These are phyloP conservation scores for Kalmanozyma brasiliensis DNA, from an alignment of 1,284 basidiomycete genomes.

Conservation along the genomic window DNA sequence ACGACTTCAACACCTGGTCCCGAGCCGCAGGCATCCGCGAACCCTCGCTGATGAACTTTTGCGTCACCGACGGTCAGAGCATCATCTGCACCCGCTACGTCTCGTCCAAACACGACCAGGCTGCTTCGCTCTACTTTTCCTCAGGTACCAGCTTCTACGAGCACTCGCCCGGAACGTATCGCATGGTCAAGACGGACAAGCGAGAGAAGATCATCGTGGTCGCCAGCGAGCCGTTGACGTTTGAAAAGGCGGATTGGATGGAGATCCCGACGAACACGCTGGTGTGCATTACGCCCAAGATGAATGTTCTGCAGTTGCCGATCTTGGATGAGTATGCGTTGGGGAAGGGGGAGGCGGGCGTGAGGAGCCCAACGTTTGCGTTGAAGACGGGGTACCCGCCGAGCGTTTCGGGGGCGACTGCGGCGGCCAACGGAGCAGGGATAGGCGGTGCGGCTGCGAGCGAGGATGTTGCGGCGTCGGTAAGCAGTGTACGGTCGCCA, in stretches of 20 bases:
- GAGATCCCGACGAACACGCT: slow-evolving; percentile 93
- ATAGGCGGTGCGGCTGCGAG: not conserved
- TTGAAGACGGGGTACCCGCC: slow-evolving; percentile 49
- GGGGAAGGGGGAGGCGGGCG: slow-evolving; percentile 5
- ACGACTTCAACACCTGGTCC: slow-evolving; percentile 58
- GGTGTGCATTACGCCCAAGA: slow-evolving; percentile 72
- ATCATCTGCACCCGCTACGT: slow-evolving; percentile 96
- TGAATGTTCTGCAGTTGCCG: slow-evolving; percentile 91
- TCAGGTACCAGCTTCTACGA: slow-evolving; percentile 91
- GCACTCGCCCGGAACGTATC: slow-evolving; percentile 70
- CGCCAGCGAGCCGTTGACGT: slow-evolving; percentile 63
- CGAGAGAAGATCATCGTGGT: slow-evolving; percentile 90
- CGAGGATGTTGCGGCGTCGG: slow-evolving; percentile 2
- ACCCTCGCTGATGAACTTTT: slow-evolving; percentile 95
- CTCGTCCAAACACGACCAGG: slow-evolving; percentile 87
- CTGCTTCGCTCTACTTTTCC: slow-evolving; percentile 94
- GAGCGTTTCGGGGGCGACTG: slow-evolving; percentile 31
- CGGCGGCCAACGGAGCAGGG: not conserved
- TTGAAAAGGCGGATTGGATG: slow-evolving; percentile 93
- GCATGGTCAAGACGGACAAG: slow-evolving; percentile 86
- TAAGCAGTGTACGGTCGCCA: slow-evolving; percentile 1
- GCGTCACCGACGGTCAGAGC: slow-evolving; percentile 90
- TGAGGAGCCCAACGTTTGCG: slow-evolving; percentile 50
- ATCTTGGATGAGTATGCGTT: slow-evolving; percentile 81
- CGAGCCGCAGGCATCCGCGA: slow-evolving; percentile 52